Base-by-base conservation (phyloP, 768 basidiomycete genomes). In the Tremella yokohamensis region DNA sequence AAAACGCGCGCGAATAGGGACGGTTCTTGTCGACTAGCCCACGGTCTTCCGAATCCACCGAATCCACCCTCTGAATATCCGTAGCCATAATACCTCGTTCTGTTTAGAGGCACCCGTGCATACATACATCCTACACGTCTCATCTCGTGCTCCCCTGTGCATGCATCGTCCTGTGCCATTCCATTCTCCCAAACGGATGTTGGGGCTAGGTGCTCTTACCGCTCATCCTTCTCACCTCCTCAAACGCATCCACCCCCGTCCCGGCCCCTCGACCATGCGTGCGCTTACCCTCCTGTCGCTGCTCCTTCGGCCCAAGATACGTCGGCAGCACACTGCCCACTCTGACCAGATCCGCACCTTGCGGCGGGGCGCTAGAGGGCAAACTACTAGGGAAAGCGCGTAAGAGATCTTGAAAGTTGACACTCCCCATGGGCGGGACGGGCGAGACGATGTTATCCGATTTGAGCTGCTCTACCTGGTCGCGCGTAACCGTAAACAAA, bases 401-500 rank as follows among this genome's bases (percentile, higher is more conserved):
- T 45, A 76, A 64, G 38, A 77, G 63, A 24, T 56, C 53, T 16
- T 58, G 61, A 55, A 79, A 79, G 15, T 72, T 63, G 8, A 65
- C 19, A 12, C 65, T 54, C 44, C 61, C 49, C n/a, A 76, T 29
- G 56, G 71, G 70, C 24, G 72, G 65, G 18, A 56, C 57, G 19
- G 64, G 64, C 4, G 69, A 65, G 48, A 76, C 77, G 42, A 72
- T 70, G 55, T 87, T 87, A 66, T 88, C 84, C 15, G 67, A 70
- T 57, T 82, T 81, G 20, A 88, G 77, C 70, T 87, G 87, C 57
- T 68, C 42, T 24, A 87, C 87, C 80, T 89, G 87, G 60, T 82
- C 82, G 34, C 83, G 80, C 13, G 88, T 87, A 16, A 89, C 65
- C 0, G 87, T 88, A 61, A 88, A 84, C 18, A 87, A 62, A 57